Evolutionary conservation across 2,329 filamentous ascomycete species (phyloP).

Genomic region (Cylindrodendrum hubeiense): DNA sequence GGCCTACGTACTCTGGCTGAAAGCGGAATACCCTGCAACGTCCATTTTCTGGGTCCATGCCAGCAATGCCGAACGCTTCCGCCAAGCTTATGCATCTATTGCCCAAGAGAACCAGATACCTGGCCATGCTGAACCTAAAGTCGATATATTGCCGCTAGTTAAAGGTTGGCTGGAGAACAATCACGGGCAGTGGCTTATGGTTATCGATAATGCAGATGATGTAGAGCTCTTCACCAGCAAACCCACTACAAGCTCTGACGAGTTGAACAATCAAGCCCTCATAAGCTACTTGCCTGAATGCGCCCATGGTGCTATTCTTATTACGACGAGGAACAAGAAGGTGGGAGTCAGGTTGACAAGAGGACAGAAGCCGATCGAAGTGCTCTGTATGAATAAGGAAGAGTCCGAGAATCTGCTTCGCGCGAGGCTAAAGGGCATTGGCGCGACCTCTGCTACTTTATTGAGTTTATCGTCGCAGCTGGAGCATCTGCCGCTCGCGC

Average conservation of each 20-base stretch:
- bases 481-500: constrained; percentile 49
- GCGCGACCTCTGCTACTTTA: background rate
- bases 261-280: background rate
- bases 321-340: constrained; percentile 49
- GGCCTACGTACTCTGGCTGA: constrained; percentile 10
- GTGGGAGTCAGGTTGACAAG: constrained; percentile 37
- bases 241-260: background rate
- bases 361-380: constrained; percentile 35
- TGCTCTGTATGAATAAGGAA: constrained; percentile 42
- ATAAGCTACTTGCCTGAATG: constrained; percentile 42
- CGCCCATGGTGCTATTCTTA: constrained; percentile 45
- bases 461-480: constrained; percentile 40
- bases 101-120: constrained; percentile 46
- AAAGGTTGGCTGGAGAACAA: constrained; percentile 45
- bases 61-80: constrained; percentile 42
- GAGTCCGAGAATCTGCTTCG: constrained; percentile 45
- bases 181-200: constrained; percentile 14
- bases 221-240: constrained; percentile 23
- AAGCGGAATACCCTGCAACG: background rate
- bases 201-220: constrained; percentile 27
- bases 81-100: constrained; percentile 47
- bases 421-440: constrained; percentile 25
- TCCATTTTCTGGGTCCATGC: constrained; percentile 51
- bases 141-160: constrained; percentile 45
- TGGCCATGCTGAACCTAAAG: constrained; percentile 38